A percentile compares a stretch with the other conserved stretches of the same genome.
Conservation (phyloP, 352 stramenopile genomes). For the Phytophthora citrophthora region DNA sequence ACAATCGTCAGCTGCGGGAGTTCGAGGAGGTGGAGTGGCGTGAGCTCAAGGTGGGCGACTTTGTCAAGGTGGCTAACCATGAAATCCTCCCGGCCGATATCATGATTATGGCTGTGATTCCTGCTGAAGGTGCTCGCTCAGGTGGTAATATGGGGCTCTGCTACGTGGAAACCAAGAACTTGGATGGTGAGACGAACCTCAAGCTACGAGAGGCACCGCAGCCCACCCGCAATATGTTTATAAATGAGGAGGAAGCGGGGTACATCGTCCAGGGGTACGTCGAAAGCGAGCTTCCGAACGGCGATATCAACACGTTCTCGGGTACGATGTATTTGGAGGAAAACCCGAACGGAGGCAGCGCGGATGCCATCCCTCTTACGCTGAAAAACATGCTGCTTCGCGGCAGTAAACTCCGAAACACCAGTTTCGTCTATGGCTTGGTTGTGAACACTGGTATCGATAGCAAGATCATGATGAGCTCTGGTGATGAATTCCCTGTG, state of each 20-base stretch:
- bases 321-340: conserved; percentile 74
- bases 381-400: conserved; percentile 92
- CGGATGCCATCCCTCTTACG: conserved; percentile 61
- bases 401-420: conserved; percentile 91
- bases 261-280: conserved; percentile 75
- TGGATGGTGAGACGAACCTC: conserved; percentile 89
- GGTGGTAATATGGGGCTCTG: conserved; percentile 78
- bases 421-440: conserved; percentile 87
- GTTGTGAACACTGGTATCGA: conserved; percentile 95
- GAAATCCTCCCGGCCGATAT: conserved; percentile 85
- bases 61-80: conserved; percentile 84
- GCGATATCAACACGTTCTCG: conserved; percentile 83
- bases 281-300: conserved; percentile 82
- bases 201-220: conserved; percentile 80
- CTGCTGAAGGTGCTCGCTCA: conserved; percentile 58
- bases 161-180: conserved; percentile 91
- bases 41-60: conserved; percentile 82
- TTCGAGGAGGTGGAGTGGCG: conserved; percentile 89
- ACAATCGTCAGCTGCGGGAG: conserved; percentile 77
- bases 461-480: conserved; percentile 93
- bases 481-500: conserved; percentile 77
- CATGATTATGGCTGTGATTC: conserved; percentile 79
- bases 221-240: conserved; percentile 68
- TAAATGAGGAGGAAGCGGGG: conserved; percentile 67
- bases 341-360: conserved; percentile 41